Evolutionary conservation across 2,329 filamentous ascomycete species (phyloP), one percentile per base, ranked within the genome.

Genomic region (Hypoxylon sp.): DNA sequence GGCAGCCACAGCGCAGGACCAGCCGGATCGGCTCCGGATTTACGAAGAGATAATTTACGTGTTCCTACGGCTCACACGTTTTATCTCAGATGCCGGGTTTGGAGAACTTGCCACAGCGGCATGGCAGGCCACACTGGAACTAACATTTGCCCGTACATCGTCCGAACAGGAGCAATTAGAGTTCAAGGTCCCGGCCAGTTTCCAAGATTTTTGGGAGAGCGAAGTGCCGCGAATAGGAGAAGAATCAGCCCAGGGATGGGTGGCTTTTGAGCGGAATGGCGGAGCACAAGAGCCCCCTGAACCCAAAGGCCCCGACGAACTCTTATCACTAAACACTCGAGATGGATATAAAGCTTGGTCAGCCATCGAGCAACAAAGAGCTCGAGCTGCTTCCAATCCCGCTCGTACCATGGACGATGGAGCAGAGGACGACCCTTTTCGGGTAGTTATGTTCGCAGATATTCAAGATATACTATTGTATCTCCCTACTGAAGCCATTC

Each of bases 191-290:
- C 66, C 70, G 2, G 65, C 66, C 45, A 53, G 56, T 0, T 89
- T 96, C 55, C 75, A 81, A 36, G 79, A 86, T 2, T 96, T 94
- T 57, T 97, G 94, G 94, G 91, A 96, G 51, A 89, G 85, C 48
- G 93, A 97, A 65, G 78, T 84, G 0, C 76, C 88, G 0, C 82
- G 93, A 4, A 80, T 96, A 44, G 93, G 93, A 7, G 93, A 97
- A 61, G 64, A 72, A 1, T 77, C 75, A 2, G 86, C 90, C 2
- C 76, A 78, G 54, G 91, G 91, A 1, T 97, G 91, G 91, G 67
- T 64, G 2, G 64, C 73, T n/a, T 85, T 78, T 59, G 69, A 74
- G 9, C 63, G 69, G n/a, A 64, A 61, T 11, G 66, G 51, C 1
- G 71, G 65, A 9, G 51, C 67, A 49, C 67, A 66, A 11, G 76